Evolutionary conservation across 805 yeast species (phyloP).

Genomic region (Starmerella bombi): DNA sequence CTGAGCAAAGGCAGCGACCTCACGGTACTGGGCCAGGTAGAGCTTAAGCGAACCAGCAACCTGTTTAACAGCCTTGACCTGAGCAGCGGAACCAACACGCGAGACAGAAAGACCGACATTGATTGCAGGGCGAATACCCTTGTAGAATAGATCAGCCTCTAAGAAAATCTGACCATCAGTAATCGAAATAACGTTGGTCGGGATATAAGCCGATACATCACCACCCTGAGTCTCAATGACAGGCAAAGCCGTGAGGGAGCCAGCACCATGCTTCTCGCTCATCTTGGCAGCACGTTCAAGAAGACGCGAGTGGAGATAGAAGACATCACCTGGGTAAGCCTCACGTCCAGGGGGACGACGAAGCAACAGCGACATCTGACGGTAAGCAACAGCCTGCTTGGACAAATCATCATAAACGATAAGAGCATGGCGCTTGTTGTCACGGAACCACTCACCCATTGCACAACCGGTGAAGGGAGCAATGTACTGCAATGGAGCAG

Average conservation of each 20-base stretch:
- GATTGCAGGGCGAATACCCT: constrained; percentile 99
- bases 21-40: constrained; percentile 99
- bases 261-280: constrained; percentile 79
- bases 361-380: constrained; percentile 93
- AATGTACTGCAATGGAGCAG: constrained; percentile 98
- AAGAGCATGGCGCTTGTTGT: constrained; percentile 95
- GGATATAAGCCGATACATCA: constrained; percentile 96
- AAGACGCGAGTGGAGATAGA: constrained; percentile 88
- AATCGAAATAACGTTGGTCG: constrained; percentile 94
- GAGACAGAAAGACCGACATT: constrained; percentile 99
- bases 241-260: constrained; percentile 92
- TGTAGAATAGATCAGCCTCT: constrained; percentile 99
- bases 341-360: constrained; percentile 97
- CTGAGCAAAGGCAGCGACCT: constrained; percentile 99
- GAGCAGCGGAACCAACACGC: constrained; percentile 99
- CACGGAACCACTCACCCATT: constrained; percentile 99
- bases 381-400: constrained; percentile 99
- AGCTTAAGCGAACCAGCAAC: constrained; percentile 99
- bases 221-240: constrained; percentile 98
- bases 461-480: constrained; percentile 99
- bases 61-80: constrained; percentile 99
- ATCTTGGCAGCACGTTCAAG: constrained; percentile 97
- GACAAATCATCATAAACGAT: constrained; percentile 96
- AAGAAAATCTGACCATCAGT: constrained; percentile 97
- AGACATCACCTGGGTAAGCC: constrained; percentile 95